These are phyloP conservation scores for Gnetum montanum DNA, from an alignment of 75 land plant species.

Conservation along the genomic window DNA sequence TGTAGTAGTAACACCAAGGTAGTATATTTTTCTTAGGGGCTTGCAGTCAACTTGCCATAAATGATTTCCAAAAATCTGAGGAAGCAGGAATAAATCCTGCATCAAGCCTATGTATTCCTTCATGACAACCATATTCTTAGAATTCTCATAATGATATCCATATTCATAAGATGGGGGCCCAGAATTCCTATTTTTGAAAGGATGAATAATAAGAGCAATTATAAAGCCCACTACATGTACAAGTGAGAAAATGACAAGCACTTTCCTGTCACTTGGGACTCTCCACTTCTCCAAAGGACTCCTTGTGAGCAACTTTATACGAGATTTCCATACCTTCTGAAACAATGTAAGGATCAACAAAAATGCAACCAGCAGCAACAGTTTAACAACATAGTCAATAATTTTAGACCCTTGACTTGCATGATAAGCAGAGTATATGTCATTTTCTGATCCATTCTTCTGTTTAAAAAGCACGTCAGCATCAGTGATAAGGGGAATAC, in stretches of 20 bases:
- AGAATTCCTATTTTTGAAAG: conserved; percentile 4
- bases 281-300: conserved; percentile 38
- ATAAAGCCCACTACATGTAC: conserved; percentile 48
- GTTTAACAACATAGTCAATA: conserved; percentile 42
- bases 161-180: conserved; percentile 40
- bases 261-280: conserved; percentile 48
- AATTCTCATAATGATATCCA: conserved; percentile 48
- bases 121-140: too few relatives aligned
- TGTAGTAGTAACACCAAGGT: conserved; percentile 49
- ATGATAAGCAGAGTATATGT: neutral
- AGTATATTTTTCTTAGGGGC: conserved; percentile 46
- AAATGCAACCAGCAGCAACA: conserved; percentile 43
- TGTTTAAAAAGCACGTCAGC: conserved; percentile 50
- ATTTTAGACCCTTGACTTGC: conserved; percentile 16
- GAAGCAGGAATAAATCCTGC: conserved; percentile 70
- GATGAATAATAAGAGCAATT: conserved; percentile 27
- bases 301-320: conserved; percentile 34
- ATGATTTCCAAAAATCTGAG: conserved; percentile 53
- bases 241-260: conserved; percentile 14
- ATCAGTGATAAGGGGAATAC: conserved; percentile 61
- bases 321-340: conserved; percentile 62
- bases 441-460: conserved; percentile 8
- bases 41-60: conserved; percentile 44
- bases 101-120: conserved; percentile 57
- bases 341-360: conserved; percentile 45